Evolutionary conservation across 176 grass and related monocot genomes (phyloP), one percentile per base, ranked within the genome.

Genomic region (Phyllostachys edulis): DNA sequence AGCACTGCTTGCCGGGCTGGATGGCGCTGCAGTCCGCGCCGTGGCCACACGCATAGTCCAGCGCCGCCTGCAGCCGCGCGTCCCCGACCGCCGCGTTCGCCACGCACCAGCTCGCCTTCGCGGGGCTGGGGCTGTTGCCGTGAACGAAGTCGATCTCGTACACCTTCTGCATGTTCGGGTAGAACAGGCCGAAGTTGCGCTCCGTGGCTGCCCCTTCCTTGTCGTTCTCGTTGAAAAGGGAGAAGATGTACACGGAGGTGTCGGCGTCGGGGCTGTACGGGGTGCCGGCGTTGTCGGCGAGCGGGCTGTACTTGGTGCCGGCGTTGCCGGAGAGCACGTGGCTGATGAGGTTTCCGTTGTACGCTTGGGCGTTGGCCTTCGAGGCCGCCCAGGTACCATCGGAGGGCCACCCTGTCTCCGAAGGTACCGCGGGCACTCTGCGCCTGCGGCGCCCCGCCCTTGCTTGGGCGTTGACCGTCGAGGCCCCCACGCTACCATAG

Each of bases 181-280:
- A 90, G 90, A 92, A 95, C 2, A 95, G 54, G 5, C 93, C 93
- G 15, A 91, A 96, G 88, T 92, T 85, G 1, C 73, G 38, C 83
- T 96, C 93, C 0, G 73, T 76, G 29, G 80, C 51, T 0, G 83
- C 12, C 5, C 87, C 92, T 0, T 39, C 21, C 23, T 92, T 96
- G 36, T 69, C 27, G 80, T 96, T 79, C 76, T 96, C 93, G 71
- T 96, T 92, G 93, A 96, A 96, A 0, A 96, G 88, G 1, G 80
- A 86, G 83, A 96, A 96, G 60, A 96, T 89, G 78, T 90, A 96
- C 21, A 82, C 86, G 62, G 86, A 84, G 26, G 91, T 57, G 67
- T 59, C 50, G 11, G 38, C 68, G 39, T 71, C 68, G 4, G 90
- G 90, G 0, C 82, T 69, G 16, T 67, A 83, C n/a, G 87, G 92